Conservation (phyloP, 2,329 filamentous ascomycete species). For the Amylocarpus encephaloides region DNA sequence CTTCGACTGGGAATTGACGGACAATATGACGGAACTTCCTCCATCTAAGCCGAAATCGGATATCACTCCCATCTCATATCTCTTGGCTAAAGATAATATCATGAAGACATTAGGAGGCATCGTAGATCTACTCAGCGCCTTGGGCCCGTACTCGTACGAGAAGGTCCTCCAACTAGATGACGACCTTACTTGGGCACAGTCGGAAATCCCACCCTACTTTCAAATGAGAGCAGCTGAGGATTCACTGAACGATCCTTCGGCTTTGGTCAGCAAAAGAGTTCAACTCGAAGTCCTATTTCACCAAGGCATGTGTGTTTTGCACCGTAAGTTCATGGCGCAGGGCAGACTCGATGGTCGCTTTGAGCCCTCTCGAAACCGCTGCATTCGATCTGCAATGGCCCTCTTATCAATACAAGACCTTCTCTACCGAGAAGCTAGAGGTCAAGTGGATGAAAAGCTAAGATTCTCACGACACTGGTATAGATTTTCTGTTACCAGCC, state of each 20-base stretch:
- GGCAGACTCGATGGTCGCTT: constrained; percentile 72
- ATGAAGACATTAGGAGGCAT: constrained; percentile 63
- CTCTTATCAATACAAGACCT: constrained; percentile 7
- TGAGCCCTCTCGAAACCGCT: constrained; percentile 60
- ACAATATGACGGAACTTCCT: constrained; percentile 58
- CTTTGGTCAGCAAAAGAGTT: constrained; percentile 75
- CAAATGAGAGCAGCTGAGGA: constrained; percentile 66
- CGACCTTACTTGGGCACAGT: constrained; percentile 50
- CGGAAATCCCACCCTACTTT: constrained; percentile 70
- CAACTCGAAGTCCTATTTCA: constrained; percentile 77
- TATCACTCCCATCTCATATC: constrained; percentile 67
- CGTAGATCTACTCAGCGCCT: constrained; percentile 50
- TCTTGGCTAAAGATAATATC: constrained; percentile 66
- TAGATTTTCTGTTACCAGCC: constrained; percentile 6
- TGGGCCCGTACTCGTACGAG: constrained; percentile 51
- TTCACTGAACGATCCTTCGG: constrained; percentile 61
- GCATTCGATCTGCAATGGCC: constrained; percentile 18
- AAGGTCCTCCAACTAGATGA: constrained; percentile 55
- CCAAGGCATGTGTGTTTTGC: constrained; percentile 69
- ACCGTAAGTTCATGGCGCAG: constrained; percentile 72
- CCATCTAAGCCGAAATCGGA: constrained; percentile 60
- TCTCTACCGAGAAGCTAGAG: constrained; percentile 5
- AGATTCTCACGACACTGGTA: constrained; percentile 5
- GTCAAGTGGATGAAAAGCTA: neutral
- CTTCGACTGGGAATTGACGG: constrained; percentile 70